Percentiles rank a stretch among this genome's conserved stretches.
Conservation (phyloP, 805 yeast genomes). For the Kodamaea lidongshanica region DNA sequence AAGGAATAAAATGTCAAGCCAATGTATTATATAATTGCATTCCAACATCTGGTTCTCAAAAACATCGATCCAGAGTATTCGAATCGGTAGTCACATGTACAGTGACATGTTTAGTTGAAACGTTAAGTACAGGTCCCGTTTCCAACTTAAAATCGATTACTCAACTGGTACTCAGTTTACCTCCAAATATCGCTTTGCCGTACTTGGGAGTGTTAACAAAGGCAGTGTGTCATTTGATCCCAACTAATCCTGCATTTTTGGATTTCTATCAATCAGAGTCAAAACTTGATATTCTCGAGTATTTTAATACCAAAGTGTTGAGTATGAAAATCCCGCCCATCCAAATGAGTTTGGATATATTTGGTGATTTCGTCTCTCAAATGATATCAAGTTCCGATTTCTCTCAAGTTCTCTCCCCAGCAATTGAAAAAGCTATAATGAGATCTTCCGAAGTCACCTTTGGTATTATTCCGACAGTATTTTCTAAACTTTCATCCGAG, state of each 20-base stretch:
- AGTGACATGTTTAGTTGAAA: slow-evolving; percentile 17
- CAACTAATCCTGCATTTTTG: slow-evolving; percentile 19
- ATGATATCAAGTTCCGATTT: slow-evolving; percentile 35
- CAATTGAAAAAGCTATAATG: slow-evolving; percentile 65
- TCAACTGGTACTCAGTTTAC: slow-evolving; percentile 5
- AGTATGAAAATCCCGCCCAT: slow-evolving; percentile 40
- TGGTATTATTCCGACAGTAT: slow-evolving; percentile 49
- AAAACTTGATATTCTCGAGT: slow-evolving; percentile 13
- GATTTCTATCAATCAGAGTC: slow-evolving; percentile 10
- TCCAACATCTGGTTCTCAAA: slow-evolving; percentile 14
- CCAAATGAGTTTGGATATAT: slow-evolving; percentile 24
- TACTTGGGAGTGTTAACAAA: slow-evolving; percentile 21
- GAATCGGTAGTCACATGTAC: slow-evolving; percentile 26
- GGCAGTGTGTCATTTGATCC: slow-evolving; percentile 19
- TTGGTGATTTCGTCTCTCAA: slow-evolving; percentile 42
- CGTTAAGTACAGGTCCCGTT: no score
- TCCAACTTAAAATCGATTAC: slow-evolving; percentile 4
- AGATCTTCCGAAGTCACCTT: slow-evolving; percentile 74
- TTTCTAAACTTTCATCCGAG: slow-evolving; percentile 16
- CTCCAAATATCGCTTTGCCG: slow-evolving; percentile 11
- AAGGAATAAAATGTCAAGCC: slow-evolving; percentile 26
- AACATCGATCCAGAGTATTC: slow-evolving; percentile 18
- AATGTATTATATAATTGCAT: slow-evolving; percentile 23
- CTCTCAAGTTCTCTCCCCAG: slow-evolving; percentile 42
- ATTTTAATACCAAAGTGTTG: slow-evolving; percentile 36